Conservation (phyloP, 225 moss, liverwort and hornwort genomes). For the Asterella californica region DNA sequence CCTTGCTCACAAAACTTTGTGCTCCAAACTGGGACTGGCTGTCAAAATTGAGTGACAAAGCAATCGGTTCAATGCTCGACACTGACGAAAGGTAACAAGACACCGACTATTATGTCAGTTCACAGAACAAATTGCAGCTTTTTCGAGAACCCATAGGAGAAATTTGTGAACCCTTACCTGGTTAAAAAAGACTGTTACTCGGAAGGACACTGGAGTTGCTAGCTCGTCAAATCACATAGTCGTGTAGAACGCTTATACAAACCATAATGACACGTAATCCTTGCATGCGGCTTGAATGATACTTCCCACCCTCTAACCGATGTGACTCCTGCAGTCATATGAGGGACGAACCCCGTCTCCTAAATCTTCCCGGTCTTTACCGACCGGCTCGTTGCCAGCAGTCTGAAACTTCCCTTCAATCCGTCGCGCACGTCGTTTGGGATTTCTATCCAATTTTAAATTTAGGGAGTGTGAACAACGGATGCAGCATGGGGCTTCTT, state of each 20-base stretch:
- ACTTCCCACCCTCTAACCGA: background rate
- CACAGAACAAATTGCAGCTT: background rate
- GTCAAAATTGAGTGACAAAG: background rate
- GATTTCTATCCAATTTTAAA: background rate
- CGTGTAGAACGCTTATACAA: background rate
- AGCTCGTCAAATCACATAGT: slow-evolving; percentile 6
- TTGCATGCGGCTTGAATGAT: background rate
- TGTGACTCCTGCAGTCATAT: background rate
- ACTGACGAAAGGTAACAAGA: background rate
- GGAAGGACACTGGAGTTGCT: background rate
- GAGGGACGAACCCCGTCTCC: background rate
- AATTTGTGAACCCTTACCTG: background rate
- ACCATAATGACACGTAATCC: background rate
- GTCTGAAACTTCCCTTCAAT: background rate
- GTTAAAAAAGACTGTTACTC: background rate
- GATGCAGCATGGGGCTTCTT: background rate
- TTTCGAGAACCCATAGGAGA: background rate
- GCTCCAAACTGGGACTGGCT: background rate
- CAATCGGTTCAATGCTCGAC: slow-evolving; percentile 7
- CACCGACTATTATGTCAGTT: background rate
- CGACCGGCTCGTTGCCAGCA: background rate
- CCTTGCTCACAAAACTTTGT: background rate
- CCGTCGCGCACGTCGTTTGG: background rate
- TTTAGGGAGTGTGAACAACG: background rate
- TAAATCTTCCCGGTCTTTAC: background rate